These are phyloP conservation scores for Pseudogymnoascus verrucosus DNA, from an alignment of 2,329 filamentous ascomycete genomes.

Conservation along the genomic window DNA sequence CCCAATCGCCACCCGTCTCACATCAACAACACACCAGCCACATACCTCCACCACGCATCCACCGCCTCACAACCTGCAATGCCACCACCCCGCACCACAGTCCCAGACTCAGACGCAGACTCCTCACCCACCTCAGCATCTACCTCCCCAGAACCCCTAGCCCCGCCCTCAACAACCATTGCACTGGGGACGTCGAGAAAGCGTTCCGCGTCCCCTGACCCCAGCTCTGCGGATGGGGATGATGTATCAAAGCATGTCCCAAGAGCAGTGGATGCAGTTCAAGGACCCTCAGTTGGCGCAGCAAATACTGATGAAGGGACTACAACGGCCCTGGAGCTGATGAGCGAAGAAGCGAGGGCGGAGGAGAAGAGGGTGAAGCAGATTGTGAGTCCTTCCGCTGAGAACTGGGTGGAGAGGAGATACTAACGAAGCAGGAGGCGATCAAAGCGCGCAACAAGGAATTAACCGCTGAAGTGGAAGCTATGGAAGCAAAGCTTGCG, in stretches of 20 bases:
- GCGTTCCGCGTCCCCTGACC: not conserved
- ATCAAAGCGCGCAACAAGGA: not conserved
- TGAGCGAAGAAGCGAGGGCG: not conserved
- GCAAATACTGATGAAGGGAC: no score
- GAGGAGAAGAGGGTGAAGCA: not conserved
- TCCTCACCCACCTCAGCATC: not conserved
- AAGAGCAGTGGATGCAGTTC: no score
- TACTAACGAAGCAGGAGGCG: not conserved
- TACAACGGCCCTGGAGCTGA: no score
- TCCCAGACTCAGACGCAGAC: not conserved
- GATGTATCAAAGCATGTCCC: not conserved
- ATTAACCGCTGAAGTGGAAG: conserved; percentile 23
- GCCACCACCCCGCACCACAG: not conserved
- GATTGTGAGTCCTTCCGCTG: not conserved
- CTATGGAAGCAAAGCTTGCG: conserved; percentile 29
- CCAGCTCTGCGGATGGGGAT: no score
- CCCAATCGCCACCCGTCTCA: not conserved
- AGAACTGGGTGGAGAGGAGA: no score
- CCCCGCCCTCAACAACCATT: not conserved
- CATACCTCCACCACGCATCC: not conserved
- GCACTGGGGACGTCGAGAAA: not conserved
- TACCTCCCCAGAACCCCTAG: not conserved
- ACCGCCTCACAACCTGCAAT: not conserved
- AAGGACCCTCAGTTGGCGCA: no score
- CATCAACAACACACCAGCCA: not conserved